Percentiles rank a stretch among this genome's conserved stretches.
phyloP scores from a whole-genome alignment of 805 yeast species.

The Saccharomyces paradoxus region DNA sequence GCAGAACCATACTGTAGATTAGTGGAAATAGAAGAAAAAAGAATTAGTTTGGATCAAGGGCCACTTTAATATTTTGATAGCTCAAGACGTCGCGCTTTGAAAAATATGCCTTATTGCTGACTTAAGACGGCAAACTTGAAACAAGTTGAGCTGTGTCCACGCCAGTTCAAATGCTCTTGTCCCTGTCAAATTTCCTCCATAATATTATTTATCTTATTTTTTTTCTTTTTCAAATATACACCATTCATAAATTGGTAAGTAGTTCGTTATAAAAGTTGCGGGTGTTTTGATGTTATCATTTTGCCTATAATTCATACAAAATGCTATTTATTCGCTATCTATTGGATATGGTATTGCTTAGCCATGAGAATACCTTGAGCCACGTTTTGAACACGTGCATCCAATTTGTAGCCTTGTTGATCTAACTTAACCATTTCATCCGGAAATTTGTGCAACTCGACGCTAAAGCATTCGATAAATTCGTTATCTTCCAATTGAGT shows the following conservation, averaged over 20 bases:
- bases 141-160: slow-evolving; percentile 43
- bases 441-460: slow-evolving; percentile 54
- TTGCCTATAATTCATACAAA: background rate
- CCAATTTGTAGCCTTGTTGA: slow-evolving; percentile 65
- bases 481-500: slow-evolving; percentile 83
- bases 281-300: no score
- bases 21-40: no score
- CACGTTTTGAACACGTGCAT: slow-evolving; percentile 79
- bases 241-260: background rate
- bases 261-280: background rate
- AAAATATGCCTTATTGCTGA: slow-evolving; percentile 10
- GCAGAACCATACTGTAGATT: no score
- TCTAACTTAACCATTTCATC: slow-evolving; percentile 44
- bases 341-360: slow-evolving; percentile 22
- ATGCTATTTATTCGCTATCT: background rate
- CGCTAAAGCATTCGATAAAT: slow-evolving; percentile 79
- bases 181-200: slow-evolving; percentile 30
- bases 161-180: slow-evolving; percentile 43
- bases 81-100: no score
- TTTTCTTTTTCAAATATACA: background rate
- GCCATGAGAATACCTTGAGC: slow-evolving; percentile 74
- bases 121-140: slow-evolving; percentile 44
- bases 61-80: no score
- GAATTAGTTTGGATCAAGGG: no score
- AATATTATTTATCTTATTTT: background rate